Evolutionary conservation across 2,329 filamentous ascomycete species (phyloP), one percentile per base, ranked within the genome.

Genomic region (Aureobasidium sp.): DNA sequence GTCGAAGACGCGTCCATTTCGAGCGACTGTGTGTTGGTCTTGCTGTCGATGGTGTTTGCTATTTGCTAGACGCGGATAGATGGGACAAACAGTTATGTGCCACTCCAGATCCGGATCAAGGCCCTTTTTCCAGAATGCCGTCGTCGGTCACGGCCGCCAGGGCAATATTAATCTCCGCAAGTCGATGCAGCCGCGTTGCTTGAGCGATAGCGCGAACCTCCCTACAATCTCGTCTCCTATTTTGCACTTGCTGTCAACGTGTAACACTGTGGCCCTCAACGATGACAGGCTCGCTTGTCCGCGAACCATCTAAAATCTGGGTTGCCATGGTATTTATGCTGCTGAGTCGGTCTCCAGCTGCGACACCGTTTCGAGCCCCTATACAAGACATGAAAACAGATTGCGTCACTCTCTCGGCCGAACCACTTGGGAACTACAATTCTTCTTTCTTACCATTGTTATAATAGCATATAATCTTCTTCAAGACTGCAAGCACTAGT

Each of bases 101-200:
- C 53, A 25, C 27, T 45, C 27, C 39, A 17, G 20, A 57, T 17
- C 27, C 53, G 53, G 41, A 34, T 45, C 53, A 45, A 44, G 53
- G 53, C 15, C 53, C 25, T 45, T 45, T 57, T 57, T 57, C 29
- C 22, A 34, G 27, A 36, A 57, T 44, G 53, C 53, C 36, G 53
- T 36, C 53, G 27, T 44, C 37, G 31, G 55, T 47, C 55, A 58
- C 42, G 55, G 55, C 55, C 20, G 27, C 53, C 27, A 57, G 53
- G 53, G 55, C 51, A 55, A 55, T 55, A 42, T 27, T 48, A 58
- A 58, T 58, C 42, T 58, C 55, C 55, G 55, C 42, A 36, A 45
- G 25, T 58, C 41, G 55, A 58, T 58, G 55, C 55, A 58, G 55
- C 55, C 55, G 55, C 55, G 55, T 58, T 58, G 55, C 42, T 42